Evolutionary conservation across 1,139 yeast genomes (phyloP), one percentile per base, ranked within the genome.

Genomic region (Debaryomyces sp.): DNA sequence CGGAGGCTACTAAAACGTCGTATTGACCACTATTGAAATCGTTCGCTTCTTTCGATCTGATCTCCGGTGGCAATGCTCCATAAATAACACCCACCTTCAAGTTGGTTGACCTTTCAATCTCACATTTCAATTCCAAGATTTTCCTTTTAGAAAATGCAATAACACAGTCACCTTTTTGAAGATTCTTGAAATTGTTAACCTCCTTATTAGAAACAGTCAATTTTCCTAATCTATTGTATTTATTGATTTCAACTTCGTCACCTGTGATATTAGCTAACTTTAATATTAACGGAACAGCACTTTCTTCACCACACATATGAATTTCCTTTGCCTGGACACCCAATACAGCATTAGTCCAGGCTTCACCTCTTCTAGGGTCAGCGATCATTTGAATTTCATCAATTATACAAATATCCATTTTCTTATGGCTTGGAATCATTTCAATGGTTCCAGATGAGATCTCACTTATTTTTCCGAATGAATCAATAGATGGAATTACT

Each of bases 301-400:
- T 82, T 47, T 82, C 87, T 62, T 94, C 99, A 30, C 99, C 99
- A 70, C 99, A 94, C 23, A 92, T 65, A 69, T 94, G 98, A 7
- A 94, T 74, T 55, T 91, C 96, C 50, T 82, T 82, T 3, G 98
- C 96, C 51, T 82, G 81, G 0, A 85, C 96, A 2, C 98, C 99
- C 44, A 94, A 70, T 2, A 94, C 74, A 0, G 97, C 98, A 58
- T 84, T 84, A 0, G 97, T 89, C 99, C 99, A 94, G 0, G 97
- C 96, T 70, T 89, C 85, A 0, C 99, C 99, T 54, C 99, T 71
- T 26, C 73, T 72, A 6, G 73, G 72, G 62, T 92, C 97, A 5
- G 82, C 84, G 58, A 94, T 83, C 98, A 95, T 91, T 63, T 94
- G 99, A 53, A 95, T 94, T 64, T 94, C 99, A 70, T 94, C 99